A percentile compares a stretch with the other conserved stretches of the same genome.
Evolutionary conservation across 805 yeast genomes (phyloP).

Genomic region (Cyberlindnera xylosilytica): DNA sequence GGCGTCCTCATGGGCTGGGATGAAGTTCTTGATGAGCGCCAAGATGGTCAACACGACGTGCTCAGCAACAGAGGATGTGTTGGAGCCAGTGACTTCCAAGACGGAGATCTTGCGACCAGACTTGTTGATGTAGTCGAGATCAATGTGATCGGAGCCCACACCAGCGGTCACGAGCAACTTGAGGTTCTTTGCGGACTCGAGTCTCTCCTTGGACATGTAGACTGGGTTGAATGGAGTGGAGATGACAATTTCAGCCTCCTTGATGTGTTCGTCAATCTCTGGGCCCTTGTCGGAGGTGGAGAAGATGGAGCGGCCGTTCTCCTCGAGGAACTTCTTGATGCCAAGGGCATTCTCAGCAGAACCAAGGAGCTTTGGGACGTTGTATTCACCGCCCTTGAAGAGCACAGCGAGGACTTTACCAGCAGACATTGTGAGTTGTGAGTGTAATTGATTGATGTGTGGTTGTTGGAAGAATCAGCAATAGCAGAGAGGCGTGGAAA

Average conservation of each 20-base stretch:
- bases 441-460: not conserved
- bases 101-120: constrained; percentile 63
- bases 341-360: constrained; percentile 76
- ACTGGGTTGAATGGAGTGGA: constrained; percentile 86
- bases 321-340: constrained; percentile 58
- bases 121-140: constrained; percentile 58
- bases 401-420: constrained; percentile 28
- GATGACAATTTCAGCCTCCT: constrained; percentile 72
- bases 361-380: constrained; percentile 53
- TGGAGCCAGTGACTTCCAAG: constrained; percentile 79
- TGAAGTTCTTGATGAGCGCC: constrained; percentile 69
- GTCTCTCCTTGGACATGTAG: constrained; percentile 63
- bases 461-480: not conserved
- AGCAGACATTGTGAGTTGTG: constrained; percentile 14
- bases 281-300: constrained; percentile 71
- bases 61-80: constrained; percentile 78
- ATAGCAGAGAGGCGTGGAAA: too few relatives aligned
- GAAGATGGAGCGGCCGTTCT: constrained; percentile 62
- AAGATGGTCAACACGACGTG: constrained; percentile 75
- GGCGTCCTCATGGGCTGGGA: constrained; percentile 74
- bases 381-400: constrained; percentile 31
- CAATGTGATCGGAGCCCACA: constrained; percentile 82
- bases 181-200: constrained; percentile 66
- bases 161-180: constrained; percentile 77
- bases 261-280: constrained; percentile 59